Evolutionary conservation across 371 early-diverging fungal genomes (phyloP).

Genomic region (Enteropsectra breve): DNA sequence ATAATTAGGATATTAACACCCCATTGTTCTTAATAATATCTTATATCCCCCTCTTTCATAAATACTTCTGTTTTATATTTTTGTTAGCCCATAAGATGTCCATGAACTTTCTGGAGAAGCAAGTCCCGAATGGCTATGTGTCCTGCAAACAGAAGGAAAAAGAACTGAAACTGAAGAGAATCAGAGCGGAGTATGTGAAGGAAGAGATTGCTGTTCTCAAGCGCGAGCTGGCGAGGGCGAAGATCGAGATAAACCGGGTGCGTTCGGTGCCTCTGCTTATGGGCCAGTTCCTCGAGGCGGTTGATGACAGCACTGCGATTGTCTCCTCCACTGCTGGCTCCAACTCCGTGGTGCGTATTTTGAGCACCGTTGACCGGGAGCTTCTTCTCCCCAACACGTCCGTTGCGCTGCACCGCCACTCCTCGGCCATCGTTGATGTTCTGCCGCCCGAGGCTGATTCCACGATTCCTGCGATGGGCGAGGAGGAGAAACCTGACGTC

Average conservation of each 20-base stretch:
- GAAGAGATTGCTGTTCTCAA: conserved; percentile 90
- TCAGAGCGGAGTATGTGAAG: conserved; percentile 96
- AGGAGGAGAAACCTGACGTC: conserved; percentile 61
- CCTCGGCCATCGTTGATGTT: conserved; percentile 72
- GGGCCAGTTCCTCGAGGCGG: conserved; percentile 95
- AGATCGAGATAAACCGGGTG: conserved; percentile 95
- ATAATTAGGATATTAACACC: background rate
- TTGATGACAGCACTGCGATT: conserved; percentile 92
- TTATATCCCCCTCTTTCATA: background rate
- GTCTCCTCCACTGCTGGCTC: conserved; percentile 87
- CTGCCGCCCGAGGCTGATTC: conserved; percentile 62
- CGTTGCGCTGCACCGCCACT: conserved; percentile 93
- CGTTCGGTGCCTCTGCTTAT: conserved; percentile 94
- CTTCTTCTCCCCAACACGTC: conserved; percentile 86
- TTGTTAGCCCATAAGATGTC: background rate
- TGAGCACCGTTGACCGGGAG: conserved; percentile 92
- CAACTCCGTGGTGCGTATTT: conserved; percentile 84
- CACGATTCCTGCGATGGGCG: conserved; percentile 57
- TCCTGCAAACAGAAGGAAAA: conserved; percentile 42
- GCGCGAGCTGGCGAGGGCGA: conserved; percentile 72
- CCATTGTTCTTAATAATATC: background rate
- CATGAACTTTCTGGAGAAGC: background rate
- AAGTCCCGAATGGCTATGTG: background rate
- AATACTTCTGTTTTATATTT: background rate
- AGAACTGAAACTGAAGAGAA: conserved; percentile 74